Base-by-base conservation (phyloP, 2,329 filamentous ascomycete species). In the Aspergillus spinulosporus region DNA sequence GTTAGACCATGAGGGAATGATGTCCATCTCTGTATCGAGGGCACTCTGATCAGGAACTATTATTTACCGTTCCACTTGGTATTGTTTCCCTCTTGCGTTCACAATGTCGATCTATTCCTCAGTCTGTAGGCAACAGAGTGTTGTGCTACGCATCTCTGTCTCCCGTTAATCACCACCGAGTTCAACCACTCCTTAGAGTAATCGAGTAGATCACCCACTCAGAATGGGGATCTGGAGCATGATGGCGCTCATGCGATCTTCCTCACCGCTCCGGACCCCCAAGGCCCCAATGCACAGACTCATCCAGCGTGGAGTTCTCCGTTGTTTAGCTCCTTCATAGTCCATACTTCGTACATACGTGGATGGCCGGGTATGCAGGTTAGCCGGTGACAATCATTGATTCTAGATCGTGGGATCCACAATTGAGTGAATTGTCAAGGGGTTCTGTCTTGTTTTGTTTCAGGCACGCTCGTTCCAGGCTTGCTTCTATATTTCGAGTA, bases 341-440 rank as follows among this genome's bases (percentile, higher is more conserved):
- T 45, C 43, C 43, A 45, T 45, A 45, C 39, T 8, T 5, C 4
- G 36, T n/a, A 39, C 42, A 9, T 51, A 37, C 43, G 43, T 52
- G 43, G 50, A 31, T 40, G 43, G 34, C 43, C 50, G 50, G 50
- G 34, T 52, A 52, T 52, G 50, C 50, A 52, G 50, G 50, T 52
- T 52, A 52, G 50, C 50, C 49, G 50, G 50, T 52, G 50, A 21
- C 50, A 52, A 52, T 52, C 50, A 52, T 52, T 52, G 50, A 52
- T 47, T 40, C 50, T 52, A 52, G 50, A 52, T 52, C 50, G 37
- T 26, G 32, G 21, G 34, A 21, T 21, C 47, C n/a, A 15, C 14
- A 14, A 31, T 34, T 21, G 21, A 12, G 31, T 39, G 28, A 36
- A 52, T 52, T 44, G 34, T 52, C 43, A 40, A 14, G 42, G 32